phyloP scores from a whole-genome alignment of 306 rosid genomes.

The Medicago truncatula region DNA sequence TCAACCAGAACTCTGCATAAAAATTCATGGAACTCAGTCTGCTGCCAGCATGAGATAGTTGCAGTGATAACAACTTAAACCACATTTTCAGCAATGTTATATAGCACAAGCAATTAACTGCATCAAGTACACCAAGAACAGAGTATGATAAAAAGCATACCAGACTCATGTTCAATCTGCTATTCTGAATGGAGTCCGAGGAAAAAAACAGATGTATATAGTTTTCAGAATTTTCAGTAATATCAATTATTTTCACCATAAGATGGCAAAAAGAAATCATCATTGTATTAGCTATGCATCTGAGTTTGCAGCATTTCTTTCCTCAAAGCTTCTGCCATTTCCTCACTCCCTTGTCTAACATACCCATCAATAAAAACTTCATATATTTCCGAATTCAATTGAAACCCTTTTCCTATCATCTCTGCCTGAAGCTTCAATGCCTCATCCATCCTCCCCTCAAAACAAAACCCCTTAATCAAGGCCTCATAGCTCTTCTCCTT shows the following conservation, averaged over 20 bases:
- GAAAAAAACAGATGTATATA: conserved; percentile 1
- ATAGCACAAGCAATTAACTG: not conserved
- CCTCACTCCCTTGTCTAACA: conserved; percentile 60
- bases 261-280: conserved; percentile 9
- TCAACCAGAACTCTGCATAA: too few species aligned
- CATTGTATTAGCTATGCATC: conserved; percentile 40
- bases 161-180: conserved; percentile 5
- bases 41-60: too few species aligned
- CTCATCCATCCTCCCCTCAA: conserved; percentile 66
- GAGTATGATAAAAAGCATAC: not conserved
- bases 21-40: too few species aligned
- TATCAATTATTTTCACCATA: conserved; percentile 22
- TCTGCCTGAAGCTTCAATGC: conserved; percentile 79
- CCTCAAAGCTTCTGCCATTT: conserved; percentile 63
- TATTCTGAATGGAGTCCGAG: not conserved
- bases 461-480: conserved; percentile 66
- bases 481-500: conserved; percentile 61
- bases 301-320: conserved; percentile 64
- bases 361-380: conserved; percentile 67
- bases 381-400: conserved; percentile 58
- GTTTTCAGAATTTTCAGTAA: not conserved
- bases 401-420: conserved; percentile 83
- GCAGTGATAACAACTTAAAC: not conserved
- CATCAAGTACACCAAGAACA: conserved; percentile 12
- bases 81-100: not conserved